Conservation (phyloP, 768 basidiomycete species). For the Mycena sanguinolenta region DNA sequence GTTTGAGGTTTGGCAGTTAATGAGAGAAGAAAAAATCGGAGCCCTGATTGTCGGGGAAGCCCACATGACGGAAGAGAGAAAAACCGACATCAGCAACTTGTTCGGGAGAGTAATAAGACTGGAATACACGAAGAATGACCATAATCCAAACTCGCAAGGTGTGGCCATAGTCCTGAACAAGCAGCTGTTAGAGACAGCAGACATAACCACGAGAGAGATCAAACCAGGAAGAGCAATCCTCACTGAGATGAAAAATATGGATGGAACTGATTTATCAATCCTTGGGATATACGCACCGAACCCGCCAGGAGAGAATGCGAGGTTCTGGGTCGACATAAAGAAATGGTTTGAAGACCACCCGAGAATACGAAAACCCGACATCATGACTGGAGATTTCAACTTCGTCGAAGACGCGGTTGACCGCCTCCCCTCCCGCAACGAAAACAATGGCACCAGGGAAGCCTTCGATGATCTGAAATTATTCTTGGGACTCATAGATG, state of each 20-base stretch:
- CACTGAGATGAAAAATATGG: no score
- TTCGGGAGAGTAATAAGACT: not conserved
- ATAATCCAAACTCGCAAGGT: conserved; percentile 1
- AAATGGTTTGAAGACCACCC: no score
- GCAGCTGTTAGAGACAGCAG: no score
- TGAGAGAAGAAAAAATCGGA: not conserved
- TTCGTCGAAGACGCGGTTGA: no score
- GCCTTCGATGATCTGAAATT: not conserved
- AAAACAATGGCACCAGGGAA: not conserved
- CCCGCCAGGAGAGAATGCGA: no score
- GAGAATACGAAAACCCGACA: no score
- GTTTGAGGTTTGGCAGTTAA: not conserved
- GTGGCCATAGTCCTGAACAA: conserved; percentile 39
- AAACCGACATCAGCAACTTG: not conserved
- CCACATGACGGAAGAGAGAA: not conserved
- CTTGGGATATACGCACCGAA: no score
- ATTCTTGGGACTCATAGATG: not conserved
- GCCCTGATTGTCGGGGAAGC: not conserved
- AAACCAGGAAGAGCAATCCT: no score
- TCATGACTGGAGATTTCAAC: no score
- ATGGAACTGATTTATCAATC: no score
- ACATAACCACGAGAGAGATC: no score
- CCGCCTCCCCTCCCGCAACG: not conserved
- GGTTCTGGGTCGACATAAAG: no score
- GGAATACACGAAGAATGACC: not conserved